Base-by-base conservation (phyloP, 176 grass and related monocot species). In the Triticum urartu region DNA sequence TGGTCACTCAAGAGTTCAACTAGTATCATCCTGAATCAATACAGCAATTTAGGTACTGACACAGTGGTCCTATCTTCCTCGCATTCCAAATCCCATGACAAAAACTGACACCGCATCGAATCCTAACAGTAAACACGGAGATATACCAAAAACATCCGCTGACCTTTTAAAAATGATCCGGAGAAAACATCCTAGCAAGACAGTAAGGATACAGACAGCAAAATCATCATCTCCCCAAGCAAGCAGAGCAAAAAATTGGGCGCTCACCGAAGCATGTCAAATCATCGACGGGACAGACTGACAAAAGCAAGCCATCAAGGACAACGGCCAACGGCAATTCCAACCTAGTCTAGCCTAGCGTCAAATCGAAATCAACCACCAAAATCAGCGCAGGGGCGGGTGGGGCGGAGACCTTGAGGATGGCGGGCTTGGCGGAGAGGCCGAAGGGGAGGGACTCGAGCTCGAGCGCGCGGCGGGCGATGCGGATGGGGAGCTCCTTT, bases 401-500 rank as follows among this genome's bases (percentile, higher is more conserved):
- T 5, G 64, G 26, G 33, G 40, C 25, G 42, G 32, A 40, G 17
- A 98, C 95, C 95, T 93, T 98, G 39, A 93, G 85, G 78, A 98
- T 89, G 7, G 95, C 91, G 22, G 91, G 89, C 63, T 95, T 95
- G 85, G 36, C 50, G 70, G 93, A 98, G 79, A 98, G 84, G 33
- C 89, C 95, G 78, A 90, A 93, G 77, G 95, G 95, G 9, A 95
- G 86, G 38, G 58, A 85, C 54, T 95, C 93, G 79, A 98, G 86
- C 64, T 98, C 93, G 83, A 89, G 75, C 42, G 91, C 93, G 78
- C 95, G 92, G 64, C 93, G 85, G 2, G 95, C 95, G 79, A 98
- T 89, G 82, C 95, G 86, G 69, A 95, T 90, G 47, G 95, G 91
- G 34, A 98, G 81, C 93, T 98, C 93, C 91, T 74, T 95, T 12